Percentiles rank a stretch among this genome's conserved stretches.
Evolutionary conservation across 345 rosid species (phyloP).

Genomic region (Ceriops zippeliana): DNA sequence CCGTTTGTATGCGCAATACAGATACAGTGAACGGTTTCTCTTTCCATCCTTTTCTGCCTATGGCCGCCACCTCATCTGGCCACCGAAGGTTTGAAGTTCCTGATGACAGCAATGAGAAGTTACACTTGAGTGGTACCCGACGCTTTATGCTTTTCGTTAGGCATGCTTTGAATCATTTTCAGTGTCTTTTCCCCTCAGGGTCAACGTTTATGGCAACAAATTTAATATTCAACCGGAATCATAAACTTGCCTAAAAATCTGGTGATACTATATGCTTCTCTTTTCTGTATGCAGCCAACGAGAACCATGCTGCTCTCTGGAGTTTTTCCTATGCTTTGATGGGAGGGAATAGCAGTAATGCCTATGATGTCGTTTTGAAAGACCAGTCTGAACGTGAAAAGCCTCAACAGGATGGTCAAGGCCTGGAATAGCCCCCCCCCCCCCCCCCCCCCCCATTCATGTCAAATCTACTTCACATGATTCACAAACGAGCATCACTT

Average conservation of each 20-base stretch:
- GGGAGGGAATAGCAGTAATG: conserved; percentile 18
- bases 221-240: not conserved
- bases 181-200: not conserved
- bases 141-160: conserved; percentile 3
- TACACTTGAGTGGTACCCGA: conserved; percentile 44
- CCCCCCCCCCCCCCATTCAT: not conserved
- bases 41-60: conserved; percentile 86
- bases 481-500: not conserved
- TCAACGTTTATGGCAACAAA: not conserved
- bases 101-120: conserved; percentile 39
- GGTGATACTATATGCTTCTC: not conserved
- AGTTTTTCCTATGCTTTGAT: conserved; percentile 48
- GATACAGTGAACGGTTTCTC: conserved; percentile 84
- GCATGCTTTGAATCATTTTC: conserved; percentile 1
- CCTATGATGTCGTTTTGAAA: conserved; percentile 18
- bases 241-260: not conserved
- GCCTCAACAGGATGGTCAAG: conserved; percentile 1
- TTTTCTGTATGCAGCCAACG: conserved; percentile 33
- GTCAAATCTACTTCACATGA: not conserved
- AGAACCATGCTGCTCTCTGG: conserved; percentile 82
- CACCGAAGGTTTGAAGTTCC: conserved; percentile 72
- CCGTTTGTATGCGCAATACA: conserved; percentile 22
- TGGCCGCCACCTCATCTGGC: conserved; percentile 94
- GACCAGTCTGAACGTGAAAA: conserved; percentile 10
- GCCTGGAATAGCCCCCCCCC: not conserved